Evolutionary conservation across 1,284 basidiomycete genomes (phyloP).

Genomic region (Grifola frondosa): DNA sequence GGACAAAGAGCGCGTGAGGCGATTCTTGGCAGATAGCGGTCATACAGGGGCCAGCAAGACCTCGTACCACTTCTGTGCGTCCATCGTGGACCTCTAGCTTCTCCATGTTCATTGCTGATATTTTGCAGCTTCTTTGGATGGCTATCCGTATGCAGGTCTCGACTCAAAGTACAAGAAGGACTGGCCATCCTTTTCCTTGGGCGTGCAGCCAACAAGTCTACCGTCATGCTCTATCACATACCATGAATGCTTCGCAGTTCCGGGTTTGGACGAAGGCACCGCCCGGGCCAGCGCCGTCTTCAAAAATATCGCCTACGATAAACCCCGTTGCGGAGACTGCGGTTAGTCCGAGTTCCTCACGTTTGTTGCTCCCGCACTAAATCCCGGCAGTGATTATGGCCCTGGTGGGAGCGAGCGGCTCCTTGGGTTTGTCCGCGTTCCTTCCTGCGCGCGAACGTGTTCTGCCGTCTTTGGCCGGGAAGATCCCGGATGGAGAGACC

Average conservation of each 20-base stretch:
- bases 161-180: conserved; percentile 8
- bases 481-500: conserved; percentile 12
- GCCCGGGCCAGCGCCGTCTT: conserved; percentile 36
- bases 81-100: too few relatives aligned
- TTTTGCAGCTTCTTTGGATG: conserved; percentile 26
- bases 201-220: conserved; percentile 3
- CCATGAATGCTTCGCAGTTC: conserved; percentile 23
- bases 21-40: conserved; percentile 18
- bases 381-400: conserved; percentile 40
- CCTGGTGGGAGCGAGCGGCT: conserved; percentile 43
- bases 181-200: conserved; percentile 18
- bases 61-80: conserved; percentile 28
- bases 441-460: conserved; percentile 35
- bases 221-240: conserved; percentile 22
- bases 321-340: conserved; percentile 48
- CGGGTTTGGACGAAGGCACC: conserved; percentile 5
- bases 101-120: neutral
- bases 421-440: conserved; percentile 44
- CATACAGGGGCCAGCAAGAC: conserved; percentile 19
- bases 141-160: conserved; percentile 27
- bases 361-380: too few relatives aligned
- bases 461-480: conserved; percentile 14
- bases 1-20: conserved; percentile 17
- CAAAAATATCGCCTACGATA: conserved; percentile 45
- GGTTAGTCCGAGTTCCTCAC: conserved; percentile 31